Percentiles rank a stretch among this genome's conserved stretches.
phyloP scores from a whole-genome alignment of 495 filamentous ascomycete species.

The Hypomontagnella monticulosa region DNA sequence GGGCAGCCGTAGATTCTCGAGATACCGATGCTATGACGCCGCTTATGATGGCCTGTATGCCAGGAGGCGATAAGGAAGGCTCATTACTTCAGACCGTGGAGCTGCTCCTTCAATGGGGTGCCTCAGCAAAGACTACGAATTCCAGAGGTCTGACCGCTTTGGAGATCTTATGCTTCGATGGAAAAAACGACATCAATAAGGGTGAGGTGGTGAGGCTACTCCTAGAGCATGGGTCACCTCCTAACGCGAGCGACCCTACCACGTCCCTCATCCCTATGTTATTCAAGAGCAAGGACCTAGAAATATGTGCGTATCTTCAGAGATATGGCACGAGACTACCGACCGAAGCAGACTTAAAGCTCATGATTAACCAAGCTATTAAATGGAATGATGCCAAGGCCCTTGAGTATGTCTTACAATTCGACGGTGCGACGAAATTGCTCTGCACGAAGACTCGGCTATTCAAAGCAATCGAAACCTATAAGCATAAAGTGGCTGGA shows the following conservation, averaged over 20 bases:
- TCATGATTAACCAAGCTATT: conserved; percentile 9
- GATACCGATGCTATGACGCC: conserved; percentile 2
- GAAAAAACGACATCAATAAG: neutral
- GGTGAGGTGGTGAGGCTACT: conserved; percentile 1
- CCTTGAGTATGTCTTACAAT: conserved; percentile 6
- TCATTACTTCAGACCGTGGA: neutral
- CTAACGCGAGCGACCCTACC: neutral
- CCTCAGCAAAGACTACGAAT: neutral
- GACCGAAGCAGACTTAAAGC: neutral
- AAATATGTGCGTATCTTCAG: neutral
- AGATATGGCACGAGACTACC: neutral
- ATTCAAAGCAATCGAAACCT: neutral
- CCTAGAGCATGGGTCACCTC: conserved; percentile 2
- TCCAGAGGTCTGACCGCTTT: neutral
- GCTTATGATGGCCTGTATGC: conserved; percentile 17
- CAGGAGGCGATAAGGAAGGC: neutral
- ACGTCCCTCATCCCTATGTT: neutral
- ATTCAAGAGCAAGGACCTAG: neutral
- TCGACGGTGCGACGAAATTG: neutral
- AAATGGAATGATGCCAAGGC: neutral
- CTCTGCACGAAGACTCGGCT: neutral
- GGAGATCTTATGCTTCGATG: neutral
- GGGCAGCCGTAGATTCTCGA: conserved; percentile 26
- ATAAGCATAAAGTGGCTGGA: neutral
- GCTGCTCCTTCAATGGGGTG: conserved; percentile 16